Conservation (phyloP, 2,329 filamentous ascomycete species). For the Ophiocordyceps camponoti-floridani region DNA sequence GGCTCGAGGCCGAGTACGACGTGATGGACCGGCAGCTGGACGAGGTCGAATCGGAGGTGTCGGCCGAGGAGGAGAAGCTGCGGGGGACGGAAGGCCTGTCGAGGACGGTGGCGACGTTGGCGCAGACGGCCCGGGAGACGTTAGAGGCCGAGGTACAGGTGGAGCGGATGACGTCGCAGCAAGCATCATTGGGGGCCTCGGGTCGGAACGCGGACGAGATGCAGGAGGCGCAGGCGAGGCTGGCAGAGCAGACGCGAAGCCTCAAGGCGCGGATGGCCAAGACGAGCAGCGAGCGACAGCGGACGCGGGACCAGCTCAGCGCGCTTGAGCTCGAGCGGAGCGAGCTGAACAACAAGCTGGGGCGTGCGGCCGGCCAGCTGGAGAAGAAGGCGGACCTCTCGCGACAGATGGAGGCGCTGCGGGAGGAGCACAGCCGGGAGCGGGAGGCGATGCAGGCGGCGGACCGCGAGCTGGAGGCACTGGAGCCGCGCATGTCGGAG, state of each 20-base stretch:
- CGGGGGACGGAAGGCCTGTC: conserved; percentile 58
- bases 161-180: conserved; percentile 54
- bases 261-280: conserved; percentile 47
- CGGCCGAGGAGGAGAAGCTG: conserved; percentile 44
- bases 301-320: conserved; percentile 48
- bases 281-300: conserved; percentile 52
- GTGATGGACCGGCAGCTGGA: conserved; percentile 43
- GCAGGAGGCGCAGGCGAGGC: conserved; percentile 51
- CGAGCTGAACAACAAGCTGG: conserved; percentile 57
- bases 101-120: conserved; percentile 61
- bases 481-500: conserved; percentile 60
- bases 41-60: conserved; percentile 47
- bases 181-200: conserved; percentile 42
- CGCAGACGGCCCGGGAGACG: conserved; percentile 55
- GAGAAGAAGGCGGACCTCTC: conserved; percentile 63
- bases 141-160: conserved; percentile 55
- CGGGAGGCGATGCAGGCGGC: conserved; percentile 49
- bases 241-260: conserved; percentile 47
- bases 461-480: conserved; percentile 54
- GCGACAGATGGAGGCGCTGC: conserved; percentile 55
- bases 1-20: conserved; percentile 43
- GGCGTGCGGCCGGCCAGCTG: conserved; percentile 51
- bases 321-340: conserved; percentile 60
- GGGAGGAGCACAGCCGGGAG: conserved; percentile 48
- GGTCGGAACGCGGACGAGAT: conserved; percentile 68